Base-by-base conservation (phyloP, 2,329 filamentous ascomycete genomes). In the Scleromitrula shiraiana region DNA sequence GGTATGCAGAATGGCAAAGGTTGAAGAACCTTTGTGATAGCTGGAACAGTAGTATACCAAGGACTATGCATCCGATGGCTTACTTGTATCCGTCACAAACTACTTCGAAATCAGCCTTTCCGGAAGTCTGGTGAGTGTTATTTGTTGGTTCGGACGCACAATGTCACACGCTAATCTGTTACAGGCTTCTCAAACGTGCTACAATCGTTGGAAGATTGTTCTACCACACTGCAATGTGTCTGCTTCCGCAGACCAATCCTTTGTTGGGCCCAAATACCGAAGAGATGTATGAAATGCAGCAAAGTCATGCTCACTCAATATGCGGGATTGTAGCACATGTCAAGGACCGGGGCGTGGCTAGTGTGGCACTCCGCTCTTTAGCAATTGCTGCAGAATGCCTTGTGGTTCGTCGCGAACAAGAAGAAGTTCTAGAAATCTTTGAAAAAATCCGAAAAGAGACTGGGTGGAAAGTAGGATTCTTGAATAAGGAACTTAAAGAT, bases 321-420 rank as follows among this genome's bases (percentile, higher is more conserved):
- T 96, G 90, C 62, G 91, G 91, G 12, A 94, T 97, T 53, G 82
- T 87, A 20, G 86, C 88, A 2, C 88, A 95, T 62, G 81, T 84
- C 43, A 86, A 89, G 59, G 88, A 95, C 62, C 75, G 79, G 22
- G 87, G 86, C 23, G 80, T 95, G 26, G 81, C 85, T 8, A 85
- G 80, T 41, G 82, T 95, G 8, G 87, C 87, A 2, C 78, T 93
- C 32, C 83, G 85, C 8, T 88, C 85, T 27, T 73, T 96, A 6
- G 81, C 83, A 32, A 83, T 93, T 47, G 87, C 87, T 2, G 84
- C 84, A 6, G 80, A 85, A 58, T 82, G 82, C 42, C 71, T 97
- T 4, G 78, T 76, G 0, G 74, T 80, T 44, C 73, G 75, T 4
- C 70, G 75, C 23, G 85, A 95, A 56, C 89, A 94, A 67, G 79